phyloP scores from a whole-genome alignment of 148 eudicot species.

The Beta vulgaris region DNA sequence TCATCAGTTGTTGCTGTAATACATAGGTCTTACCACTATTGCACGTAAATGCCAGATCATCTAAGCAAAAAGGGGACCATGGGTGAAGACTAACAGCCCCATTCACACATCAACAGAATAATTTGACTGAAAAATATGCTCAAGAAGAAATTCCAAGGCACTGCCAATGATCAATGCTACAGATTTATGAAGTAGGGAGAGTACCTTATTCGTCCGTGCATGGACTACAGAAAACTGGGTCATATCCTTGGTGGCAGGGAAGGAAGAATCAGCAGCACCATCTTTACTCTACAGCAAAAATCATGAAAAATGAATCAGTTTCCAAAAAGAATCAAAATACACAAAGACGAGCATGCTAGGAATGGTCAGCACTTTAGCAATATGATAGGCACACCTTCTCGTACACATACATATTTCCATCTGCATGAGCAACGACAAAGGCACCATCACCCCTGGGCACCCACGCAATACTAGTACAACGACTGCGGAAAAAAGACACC shows the following conservation, averaged over 20 bases:
- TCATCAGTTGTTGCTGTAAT: background rate
- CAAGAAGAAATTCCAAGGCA: conserved; percentile 8
- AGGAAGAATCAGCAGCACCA: conserved; percentile 75
- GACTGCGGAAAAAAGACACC: conserved; percentile 43
- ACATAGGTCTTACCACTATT: background rate
- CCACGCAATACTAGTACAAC: conserved; percentile 86
- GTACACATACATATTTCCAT: conserved; percentile 83
- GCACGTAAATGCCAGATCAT: background rate
- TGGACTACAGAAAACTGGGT: conserved; percentile 77
- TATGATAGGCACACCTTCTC: conserved; percentile 65
- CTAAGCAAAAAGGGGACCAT: too few species aligned
- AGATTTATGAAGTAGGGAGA: background rate
- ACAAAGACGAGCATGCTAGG: background rate
- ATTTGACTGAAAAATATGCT: background rate
- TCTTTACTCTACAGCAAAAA: conserved; percentile 62
- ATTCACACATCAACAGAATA: background rate
- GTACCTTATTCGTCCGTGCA: conserved; percentile 78
- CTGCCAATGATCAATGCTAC: background rate
- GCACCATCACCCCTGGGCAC: conserved; percentile 81
- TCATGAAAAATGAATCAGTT: conserved; percentile 14
- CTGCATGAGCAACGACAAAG: conserved; percentile 78
- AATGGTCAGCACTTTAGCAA: background rate
- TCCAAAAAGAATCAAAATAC: background rate
- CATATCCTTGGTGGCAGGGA: conserved; percentile 75
- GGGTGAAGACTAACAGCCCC: too few species aligned